Evolutionary conservation across 176 grass and related monocot species (phyloP).

Genomic region (Cenchrus fungigraminus): DNA sequence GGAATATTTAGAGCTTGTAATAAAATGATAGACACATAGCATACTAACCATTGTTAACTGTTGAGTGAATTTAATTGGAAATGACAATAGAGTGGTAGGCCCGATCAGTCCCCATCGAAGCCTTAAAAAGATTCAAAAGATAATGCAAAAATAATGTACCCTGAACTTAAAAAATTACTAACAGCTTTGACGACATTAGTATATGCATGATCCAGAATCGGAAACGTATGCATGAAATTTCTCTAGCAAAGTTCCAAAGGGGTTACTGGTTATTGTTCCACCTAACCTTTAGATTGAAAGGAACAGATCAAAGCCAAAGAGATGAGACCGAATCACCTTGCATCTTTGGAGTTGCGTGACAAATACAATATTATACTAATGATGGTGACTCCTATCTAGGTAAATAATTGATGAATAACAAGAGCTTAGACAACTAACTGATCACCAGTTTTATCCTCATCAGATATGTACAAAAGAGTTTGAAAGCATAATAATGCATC

Average conservation of each 20-base stretch:
- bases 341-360: constrained; percentile 30
- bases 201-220: constrained; percentile 30
- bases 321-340: constrained; percentile 23
- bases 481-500: background rate
- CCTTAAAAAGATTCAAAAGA: background rate
- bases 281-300: constrained; percentile 44
- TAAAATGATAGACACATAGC: background rate
- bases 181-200: constrained; percentile 33
- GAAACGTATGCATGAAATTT: constrained; percentile 29
- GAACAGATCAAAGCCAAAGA: constrained; percentile 34
- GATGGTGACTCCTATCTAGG: background rate
- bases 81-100: background rate
- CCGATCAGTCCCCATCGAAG: background rate
- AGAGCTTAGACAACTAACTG: background rate
- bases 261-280: constrained; percentile 36
- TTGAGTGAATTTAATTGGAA: background rate
- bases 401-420: background rate
- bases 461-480: background rate
- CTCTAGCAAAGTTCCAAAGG: constrained; percentile 29
- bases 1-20: background rate
- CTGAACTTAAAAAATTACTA: background rate
- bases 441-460: background rate
- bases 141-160: background rate
- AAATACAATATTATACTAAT: constrained; percentile 21
- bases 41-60: background rate